Conservation (phyloP, 148 eudicot species). For the Vaccinium myrtillus region DNA sequence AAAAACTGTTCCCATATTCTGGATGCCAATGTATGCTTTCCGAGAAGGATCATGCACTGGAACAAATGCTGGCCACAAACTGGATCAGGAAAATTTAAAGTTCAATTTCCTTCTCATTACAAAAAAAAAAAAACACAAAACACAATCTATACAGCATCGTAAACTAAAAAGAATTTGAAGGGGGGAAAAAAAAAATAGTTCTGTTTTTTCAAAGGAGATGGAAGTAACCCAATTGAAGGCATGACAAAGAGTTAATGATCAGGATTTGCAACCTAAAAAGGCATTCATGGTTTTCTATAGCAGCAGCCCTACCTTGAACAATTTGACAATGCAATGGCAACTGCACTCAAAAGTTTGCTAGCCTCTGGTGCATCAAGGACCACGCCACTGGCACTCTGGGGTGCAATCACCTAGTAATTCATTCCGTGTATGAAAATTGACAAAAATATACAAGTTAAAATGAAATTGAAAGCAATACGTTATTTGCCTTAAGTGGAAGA, state of each 20-base stretch:
- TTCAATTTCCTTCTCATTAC: constrained; percentile 12
- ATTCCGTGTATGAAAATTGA: neutral
- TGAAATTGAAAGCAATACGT: neutral
- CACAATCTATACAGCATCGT: neutral
- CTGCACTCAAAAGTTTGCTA: constrained; percentile 95
- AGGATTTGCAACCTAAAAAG: neutral
- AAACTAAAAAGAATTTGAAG: neutral
- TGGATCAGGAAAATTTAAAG: constrained; percentile 27
- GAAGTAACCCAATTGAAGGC: neutral
- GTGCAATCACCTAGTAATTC: constrained; percentile 69
- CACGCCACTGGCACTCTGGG: constrained; percentile 93
- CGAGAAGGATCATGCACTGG: constrained; percentile 96
- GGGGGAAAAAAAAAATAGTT: neutral
- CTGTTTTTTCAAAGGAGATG: neutral
- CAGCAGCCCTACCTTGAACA: constrained; percentile 62
- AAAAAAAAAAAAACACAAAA: neutral
- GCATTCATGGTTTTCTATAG: constrained; percentile 1
- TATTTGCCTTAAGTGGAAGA: neutral
- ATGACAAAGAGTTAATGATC: neutral
- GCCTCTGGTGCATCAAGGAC: constrained; percentile 94
- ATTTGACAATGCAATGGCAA: constrained; percentile 93
- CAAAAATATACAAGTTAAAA: neutral
- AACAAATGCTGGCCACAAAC: constrained; percentile 98
- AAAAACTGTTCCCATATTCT: constrained; percentile 90
- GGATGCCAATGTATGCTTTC: constrained; percentile 89